Percentiles rank a stretch among this genome's conserved stretches.
These are phyloP conservation scores for Pseudomonodictys pantanalensis DNA, from an alignment of 495 filamentous ascomycete species.

Conservation along the genomic window DNA sequence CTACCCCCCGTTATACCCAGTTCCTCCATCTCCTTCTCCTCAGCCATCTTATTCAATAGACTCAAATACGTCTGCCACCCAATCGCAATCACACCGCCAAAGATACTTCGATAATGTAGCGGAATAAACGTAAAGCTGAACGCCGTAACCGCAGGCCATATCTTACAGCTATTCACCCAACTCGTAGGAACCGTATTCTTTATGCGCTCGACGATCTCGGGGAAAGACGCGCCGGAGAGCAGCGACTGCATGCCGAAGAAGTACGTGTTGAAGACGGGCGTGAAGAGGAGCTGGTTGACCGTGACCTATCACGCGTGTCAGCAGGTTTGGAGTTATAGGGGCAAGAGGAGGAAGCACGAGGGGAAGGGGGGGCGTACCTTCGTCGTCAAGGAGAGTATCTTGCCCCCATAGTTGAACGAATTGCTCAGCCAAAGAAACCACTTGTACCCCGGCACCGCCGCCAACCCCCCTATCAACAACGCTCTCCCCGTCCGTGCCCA, in stretches of 20 bases:
- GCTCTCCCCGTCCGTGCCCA: conserved; percentile 61
- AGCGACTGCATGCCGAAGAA: conserved; percentile 85
- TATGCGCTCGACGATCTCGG: conserved; percentile 66
- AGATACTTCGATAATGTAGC: conserved; percentile 71
- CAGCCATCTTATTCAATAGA: conserved; percentile 73
- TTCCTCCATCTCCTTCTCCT: not conserved
- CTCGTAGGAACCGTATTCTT: conserved; percentile 70
- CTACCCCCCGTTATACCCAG: not conserved
- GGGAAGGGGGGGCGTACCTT: conserved; percentile 8
- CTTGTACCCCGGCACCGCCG: conserved; percentile 72
- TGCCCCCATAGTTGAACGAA: conserved; percentile 76
- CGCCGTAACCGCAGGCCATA: conserved; percentile 86
- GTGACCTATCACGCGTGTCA: conserved; percentile 56
- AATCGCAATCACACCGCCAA: conserved; percentile 51
- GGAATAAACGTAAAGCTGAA: conserved; percentile 81
- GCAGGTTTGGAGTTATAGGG: conserved; percentile 50
- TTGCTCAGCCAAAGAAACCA: conserved; percentile 83
- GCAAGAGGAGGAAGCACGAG: not conserved
- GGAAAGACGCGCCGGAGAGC: conserved; percentile 55
- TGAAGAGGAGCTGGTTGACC: conserved; percentile 79
- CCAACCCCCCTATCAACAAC: conserved; percentile 66
- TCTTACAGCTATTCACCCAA: conserved; percentile 71
- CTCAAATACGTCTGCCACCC: conserved; percentile 86
- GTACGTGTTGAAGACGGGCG: conserved; percentile 83
- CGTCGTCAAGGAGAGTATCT: conserved; percentile 44